Evolutionary conservation across 2,329 filamentous ascomycete species (phyloP), one percentile per base, ranked within the genome.

Genomic region (Chaetomiaceae sp.): DNA sequence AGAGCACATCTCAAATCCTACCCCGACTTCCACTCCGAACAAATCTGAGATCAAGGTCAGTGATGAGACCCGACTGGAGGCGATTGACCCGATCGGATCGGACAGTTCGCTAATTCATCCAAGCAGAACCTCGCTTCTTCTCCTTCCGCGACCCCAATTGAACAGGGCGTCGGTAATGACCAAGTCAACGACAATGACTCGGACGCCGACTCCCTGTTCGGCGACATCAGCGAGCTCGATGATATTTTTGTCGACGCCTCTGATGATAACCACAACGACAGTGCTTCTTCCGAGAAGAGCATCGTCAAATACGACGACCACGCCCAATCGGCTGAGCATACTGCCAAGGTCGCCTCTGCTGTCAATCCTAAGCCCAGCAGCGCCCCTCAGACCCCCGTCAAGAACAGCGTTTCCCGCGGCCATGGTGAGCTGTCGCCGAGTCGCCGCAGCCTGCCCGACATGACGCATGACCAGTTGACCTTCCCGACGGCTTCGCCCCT

Each of bases 171-270:
- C 12, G 48, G 15, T 22, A 20, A 2, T 17, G 40, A 50, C 15
- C 8, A 40, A 15, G 46, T 36, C 36, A 36, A 48, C 11, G 38
- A 48, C 23, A 7, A 38, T 19, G 33, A 34, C 8, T 52, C 44
- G 19, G 47, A 54, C n/a, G 2, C 15, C 17, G 48, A 48, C 44
- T 55, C 48, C 27, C 15, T 51, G 8, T 55, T 55, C 19, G 48
- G 53, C 27, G 33, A 45, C 20, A 22, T 34, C 8, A 15, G 25
- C 25, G 34, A 54, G 6, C 15, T 39, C 47, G 23, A 51, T 3
- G 39, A 34, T 19, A 40, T 29, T n/a, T 8, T 36, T 23, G 34
- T 7, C 15, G 22, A 6, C 23, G 20, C 6, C 14, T 11, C 6
- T 6, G 19, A 48, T 23, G 39, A 48, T 15, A 19, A n/a, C 25